Base-by-base conservation (phyloP, 768 basidiomycete species). In the Dacryopinax spathularia region DNA sequence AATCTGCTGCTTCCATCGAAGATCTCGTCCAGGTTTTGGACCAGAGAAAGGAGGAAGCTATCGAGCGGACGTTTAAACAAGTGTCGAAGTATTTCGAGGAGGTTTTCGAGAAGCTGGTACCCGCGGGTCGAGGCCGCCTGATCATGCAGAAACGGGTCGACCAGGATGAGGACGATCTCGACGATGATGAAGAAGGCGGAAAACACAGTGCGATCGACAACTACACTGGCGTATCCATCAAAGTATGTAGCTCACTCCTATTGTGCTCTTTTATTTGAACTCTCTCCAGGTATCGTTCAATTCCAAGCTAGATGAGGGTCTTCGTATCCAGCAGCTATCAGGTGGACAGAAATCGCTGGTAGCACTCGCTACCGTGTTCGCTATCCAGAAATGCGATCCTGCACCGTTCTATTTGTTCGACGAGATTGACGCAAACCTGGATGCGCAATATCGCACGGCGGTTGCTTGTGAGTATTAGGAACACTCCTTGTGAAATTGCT, bases 371-470 rank as follows among this genome's bases (percentile, higher is more conserved):
- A 88, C 91, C 90, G 94, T 99, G 27, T 98, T 99, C 70, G 92
- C 95, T 16, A 98, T 98, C 68, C 96, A 99, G 75, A 97, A 96
- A 75, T 98, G 95, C 72, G 96, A 99, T 70, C 96, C 96, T 1
- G 95, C 96, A 0, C 96, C 96, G 1, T 99, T 99, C 78, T 98
- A 98, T 74, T 80, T 99, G n/a, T 98, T 99, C 69, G 96, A 99
- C 72, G 96, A 98, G 87, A 98, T 99, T 71, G 96, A 99, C 70
- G 96, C 96, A 62, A 97, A 97, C 70, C 80, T 99, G 56, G 95
- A 97, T 68, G 93, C 94, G 4, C 93, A 98, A 76, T 96, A 97
- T 66, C 89, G 95, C 29, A 96, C 95, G 9, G 92, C 95, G 13
- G 95, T 98, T 22, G 91, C 95, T 3, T 81, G 94, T 94, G 70